Conservation (phyloP, 164 flowering plant genomes). For the Tinospora cordifolia region DNA sequence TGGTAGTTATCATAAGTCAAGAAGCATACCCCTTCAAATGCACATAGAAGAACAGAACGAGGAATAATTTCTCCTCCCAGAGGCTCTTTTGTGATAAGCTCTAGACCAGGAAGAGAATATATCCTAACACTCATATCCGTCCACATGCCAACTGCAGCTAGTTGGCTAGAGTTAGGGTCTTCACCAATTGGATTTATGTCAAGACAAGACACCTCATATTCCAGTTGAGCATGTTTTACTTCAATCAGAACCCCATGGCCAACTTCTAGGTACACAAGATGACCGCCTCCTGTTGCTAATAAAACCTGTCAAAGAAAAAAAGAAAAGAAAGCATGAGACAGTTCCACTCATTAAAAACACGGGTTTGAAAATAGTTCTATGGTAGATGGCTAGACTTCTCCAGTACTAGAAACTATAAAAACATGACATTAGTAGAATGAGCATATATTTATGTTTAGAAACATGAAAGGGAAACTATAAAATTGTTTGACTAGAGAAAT, state of each 20-base stretch:
- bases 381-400: too few species aligned
- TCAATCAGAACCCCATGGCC: constrained; percentile 65
- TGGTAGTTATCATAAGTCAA: neutral
- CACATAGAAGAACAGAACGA: constrained; percentile 92
- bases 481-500: neutral
- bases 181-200: constrained; percentile 94
- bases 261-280: constrained; percentile 79
- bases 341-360: neutral
- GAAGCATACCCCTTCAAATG: constrained; percentile 89
- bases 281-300: constrained; percentile 90
- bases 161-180: constrained; percentile 59
- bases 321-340: neutral
- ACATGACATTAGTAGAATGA: too few species aligned
- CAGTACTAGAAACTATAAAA: too few species aligned
- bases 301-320: constrained; percentile 51
- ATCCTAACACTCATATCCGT: constrained; percentile 87
- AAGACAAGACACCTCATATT: constrained; percentile 86
- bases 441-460: too few species aligned
- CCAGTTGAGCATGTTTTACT: constrained; percentile 62
- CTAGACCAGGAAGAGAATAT: constrained; percentile 80
- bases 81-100: constrained; percentile 68
- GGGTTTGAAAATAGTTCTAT: neutral
- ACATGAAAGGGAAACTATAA: neutral
- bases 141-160: constrained; percentile 99
- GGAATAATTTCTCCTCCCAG: constrained; percentile 97